Conservation (phyloP, 768 basidiomycete species). For the Russula vinacea region DNA sequence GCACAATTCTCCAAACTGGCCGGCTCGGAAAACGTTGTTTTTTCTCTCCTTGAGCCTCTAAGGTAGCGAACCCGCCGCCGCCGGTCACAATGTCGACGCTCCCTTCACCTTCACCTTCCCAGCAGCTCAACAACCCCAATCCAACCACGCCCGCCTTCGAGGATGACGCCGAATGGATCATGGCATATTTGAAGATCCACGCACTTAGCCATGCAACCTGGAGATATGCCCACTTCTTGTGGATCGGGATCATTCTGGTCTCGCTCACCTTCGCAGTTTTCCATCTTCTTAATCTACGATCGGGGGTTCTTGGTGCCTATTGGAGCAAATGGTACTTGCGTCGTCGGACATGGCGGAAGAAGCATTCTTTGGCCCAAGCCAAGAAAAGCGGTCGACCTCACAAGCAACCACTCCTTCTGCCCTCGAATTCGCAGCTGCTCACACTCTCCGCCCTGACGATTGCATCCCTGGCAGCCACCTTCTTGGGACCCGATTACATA, state of each 20-base stretch:
- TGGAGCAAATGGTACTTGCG: constrained; percentile 61
- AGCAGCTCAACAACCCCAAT: constrained; percentile 32
- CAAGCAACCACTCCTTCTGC: constrained; percentile 47
- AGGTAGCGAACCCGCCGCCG: not conserved
- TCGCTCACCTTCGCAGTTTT: constrained; percentile 43
- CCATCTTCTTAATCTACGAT: constrained; percentile 44
- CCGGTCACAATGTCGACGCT: constrained; percentile 11
- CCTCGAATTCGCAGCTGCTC: constrained; percentile 63
- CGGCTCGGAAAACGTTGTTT: not conserved
- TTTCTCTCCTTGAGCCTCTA: not conserved
- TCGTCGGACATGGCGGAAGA: constrained; percentile 56
- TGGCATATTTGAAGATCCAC: constrained; percentile 56
- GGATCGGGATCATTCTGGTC: constrained; percentile 49
- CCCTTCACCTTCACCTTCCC: constrained; percentile 12
- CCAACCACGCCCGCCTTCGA: constrained; percentile 45
- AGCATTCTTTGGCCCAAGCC: constrained; percentile 41
- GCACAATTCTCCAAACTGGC: constrained; percentile 5
- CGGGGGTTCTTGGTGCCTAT: constrained; percentile 46
- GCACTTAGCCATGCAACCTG: constrained; percentile 50
- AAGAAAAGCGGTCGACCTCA: constrained; percentile 37
- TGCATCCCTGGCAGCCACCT: constrained; percentile 45
- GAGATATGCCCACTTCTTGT: constrained; percentile 57
- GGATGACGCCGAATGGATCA: constrained; percentile 51
- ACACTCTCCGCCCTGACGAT: constrained; percentile 45
- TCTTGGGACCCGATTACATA: constrained; percentile 69